Evolutionary conservation across 1,139 yeast genomes (phyloP).

Genomic region (Blastobotrys petasosporus): DNA sequence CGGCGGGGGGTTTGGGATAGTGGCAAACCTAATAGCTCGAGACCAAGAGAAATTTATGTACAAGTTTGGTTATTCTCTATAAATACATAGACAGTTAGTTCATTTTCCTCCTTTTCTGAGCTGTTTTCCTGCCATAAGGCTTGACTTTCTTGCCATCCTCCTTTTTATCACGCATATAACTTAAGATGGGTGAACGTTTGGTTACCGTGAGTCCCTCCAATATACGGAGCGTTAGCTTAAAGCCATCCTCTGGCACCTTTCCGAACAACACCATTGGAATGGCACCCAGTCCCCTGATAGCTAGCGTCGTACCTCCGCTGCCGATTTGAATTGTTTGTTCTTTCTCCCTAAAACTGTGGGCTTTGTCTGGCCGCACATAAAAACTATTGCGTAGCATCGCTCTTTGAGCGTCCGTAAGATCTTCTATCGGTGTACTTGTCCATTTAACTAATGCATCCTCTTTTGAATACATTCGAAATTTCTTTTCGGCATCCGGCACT

Average conservation of each 20-base stretch:
- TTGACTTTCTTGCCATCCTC: neutral
- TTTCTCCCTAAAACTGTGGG: too few relatives aligned
- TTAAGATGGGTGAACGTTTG: constrained; percentile 32
- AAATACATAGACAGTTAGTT: too few relatives aligned
- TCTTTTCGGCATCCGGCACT: neutral
- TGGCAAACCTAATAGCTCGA: too few relatives aligned
- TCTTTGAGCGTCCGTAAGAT: too few relatives aligned
- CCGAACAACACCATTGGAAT: constrained; percentile 64
- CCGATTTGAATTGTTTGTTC: constrained; percentile 15
- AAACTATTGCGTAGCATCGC: too few relatives aligned
- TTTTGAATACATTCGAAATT: too few relatives aligned
- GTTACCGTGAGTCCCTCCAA: constrained; percentile 40
- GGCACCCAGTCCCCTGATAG: constrained; percentile 63
- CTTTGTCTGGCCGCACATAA: too few relatives aligned
- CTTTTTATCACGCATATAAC: constrained; percentile 19
- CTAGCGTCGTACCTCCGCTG: constrained; percentile 59
- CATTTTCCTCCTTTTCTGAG: neutral
- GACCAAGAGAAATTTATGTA: neutral
- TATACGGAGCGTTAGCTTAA: constrained; percentile 42
- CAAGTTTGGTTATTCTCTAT: neutral
- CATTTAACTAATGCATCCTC: too few relatives aligned
- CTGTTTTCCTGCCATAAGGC: neutral
- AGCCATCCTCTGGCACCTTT: constrained; percentile 35
- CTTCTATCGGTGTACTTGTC: too few relatives aligned
- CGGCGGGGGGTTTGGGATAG: neutral